Percentiles rank a stretch among this genome's conserved stretches.
phyloP scores from a whole-genome alignment of 495 filamentous ascomycete species.

The Aspergillus incahuasiensis region DNA sequence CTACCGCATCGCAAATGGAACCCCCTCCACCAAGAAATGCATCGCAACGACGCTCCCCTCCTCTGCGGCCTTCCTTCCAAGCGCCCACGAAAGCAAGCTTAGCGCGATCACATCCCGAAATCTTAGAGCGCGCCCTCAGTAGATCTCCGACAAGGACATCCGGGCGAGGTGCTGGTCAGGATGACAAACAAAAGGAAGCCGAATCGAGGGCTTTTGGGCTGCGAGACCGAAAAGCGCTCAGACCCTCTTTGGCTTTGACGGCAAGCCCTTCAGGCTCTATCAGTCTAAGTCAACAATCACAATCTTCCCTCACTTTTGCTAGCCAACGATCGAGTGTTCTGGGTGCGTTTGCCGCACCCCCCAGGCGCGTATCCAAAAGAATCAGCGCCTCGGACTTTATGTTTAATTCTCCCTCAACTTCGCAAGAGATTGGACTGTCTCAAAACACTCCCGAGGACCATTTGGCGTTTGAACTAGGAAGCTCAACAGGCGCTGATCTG shows the following conservation, averaged over 20 bases:
- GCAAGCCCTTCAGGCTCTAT: constrained; percentile 29
- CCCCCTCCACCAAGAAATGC: constrained; percentile 24
- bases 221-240: constrained; percentile 34
- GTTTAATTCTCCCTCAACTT: constrained; percentile 37
- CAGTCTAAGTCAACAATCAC: constrained; percentile 23
- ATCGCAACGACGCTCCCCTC: constrained; percentile 19
- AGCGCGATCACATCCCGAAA: constrained; percentile 57
- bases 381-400: constrained; percentile 41
- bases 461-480: constrained; percentile 37
- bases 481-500: constrained; percentile 24
- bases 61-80: constrained; percentile 53
- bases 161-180: constrained; percentile 11
- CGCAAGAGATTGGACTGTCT: constrained; percentile 16
- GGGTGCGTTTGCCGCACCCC: constrained; percentile 39
- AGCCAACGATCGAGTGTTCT: constrained; percentile 30
- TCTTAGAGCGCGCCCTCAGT: constrained; percentile 46
- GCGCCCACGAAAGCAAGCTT: constrained; percentile 63
- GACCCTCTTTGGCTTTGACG: constrained; percentile 34
- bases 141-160: constrained; percentile 28
- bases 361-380: constrained; percentile 36
- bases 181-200: constrained; percentile 19
- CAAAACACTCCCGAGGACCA: constrained; percentile 36
- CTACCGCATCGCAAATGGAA: constrained; percentile 29
- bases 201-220: constrained; percentile 28
- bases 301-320: constrained; percentile 23